Evolutionary conservation across 345 rosid species (phyloP), one percentile per base, ranked within the genome.

Genomic region (Gossypium thurberi): DNA sequence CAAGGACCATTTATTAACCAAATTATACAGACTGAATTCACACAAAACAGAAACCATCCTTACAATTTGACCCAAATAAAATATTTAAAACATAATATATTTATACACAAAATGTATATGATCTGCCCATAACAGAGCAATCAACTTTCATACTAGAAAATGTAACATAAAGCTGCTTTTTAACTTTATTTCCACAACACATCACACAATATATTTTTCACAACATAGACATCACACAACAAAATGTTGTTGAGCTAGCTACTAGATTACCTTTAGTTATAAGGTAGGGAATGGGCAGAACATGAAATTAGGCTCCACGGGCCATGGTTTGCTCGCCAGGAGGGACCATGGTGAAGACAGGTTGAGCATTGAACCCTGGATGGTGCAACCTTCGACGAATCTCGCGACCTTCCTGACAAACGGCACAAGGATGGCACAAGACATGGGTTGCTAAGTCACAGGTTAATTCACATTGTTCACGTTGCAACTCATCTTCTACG

Each of bases 381-480:
- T 88, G 98, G 44, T 87, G 90, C 76, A 87, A 77, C 82, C 91
- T 85, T 46, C 97, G 89, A 17, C 98, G 97, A n/a, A 95, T 73
- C 89, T 92, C 98, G 10, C 94, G 98, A 3, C 97, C 99, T 85
- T 95, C 99, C 82, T 95, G 99, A 86, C 98, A 90, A 76, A 95
- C 89, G 4, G 99, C 96, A 52, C 98, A 92, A 8, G 75, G 17
- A 78, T 95, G 98, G 75, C 99, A 95, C 78, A 87, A 84, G 9
- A 92, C 82, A 75, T 94, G 97, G 1, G 92, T 89, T 51, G 85
- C 87, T 56, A 89, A 78, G 80, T 94, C 97, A 64, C 97, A 94
- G 8, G 89, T 78, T 0, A 90, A 74, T 75, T 94, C 98, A 1
- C 92, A 86, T 17, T 80, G 89, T 78, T 92, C 97, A 44, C 85